Evolutionary conservation across 768 basidiomycete species (phyloP), one percentile per base, ranked within the genome.

Genomic region (Macrolepiota dolichaula): DNA sequence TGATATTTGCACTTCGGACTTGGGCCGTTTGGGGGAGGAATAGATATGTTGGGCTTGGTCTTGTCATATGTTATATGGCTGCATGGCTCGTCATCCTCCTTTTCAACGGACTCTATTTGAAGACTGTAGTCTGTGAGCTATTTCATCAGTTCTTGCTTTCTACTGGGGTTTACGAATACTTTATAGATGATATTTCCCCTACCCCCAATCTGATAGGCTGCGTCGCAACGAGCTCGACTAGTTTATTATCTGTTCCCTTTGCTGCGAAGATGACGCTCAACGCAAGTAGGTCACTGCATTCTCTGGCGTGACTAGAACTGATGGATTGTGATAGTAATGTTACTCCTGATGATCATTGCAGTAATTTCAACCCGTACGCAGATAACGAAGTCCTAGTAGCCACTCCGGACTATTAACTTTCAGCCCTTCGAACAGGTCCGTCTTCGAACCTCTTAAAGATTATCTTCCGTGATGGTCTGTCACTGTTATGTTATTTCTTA

Each of bases 1-100:
- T 62, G 10, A 25, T 62, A n/a, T 42, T 62, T 10, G 56, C 61
- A 6, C 44, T 57, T 17, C 27, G 56, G 42, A 57, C 56, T 12
- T 57, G 56, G 56, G 61, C 61, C 13, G 19, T 57, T 7, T 49
- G 44, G 56, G 47, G 32, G 4, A 57, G 29, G 2, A 35, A 27
- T 10, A 57, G 24, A 36, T 4, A 13, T 7, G 19, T 49, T 3
- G 11, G 46, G 4, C 22, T 17, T 17, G 4, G 12, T 9, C 44
- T 50, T 22, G 47, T 57, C 29, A 12, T 29, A 0, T 12, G 13
- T 36, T 57, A n/a, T 17, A 7, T 46, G 1, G 15, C 32, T 2
- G 4, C n/a, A n/a, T 49, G 46, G 29, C 1, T 25, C 3, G 19
- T 19, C 9, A 36, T 35, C 5, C 9, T 49, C 10, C 13, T 42